These are phyloP conservation scores for Funneliformis mosseae DNA, from an alignment of 192 early-diverging fungal species.

Conservation along the genomic window DNA sequence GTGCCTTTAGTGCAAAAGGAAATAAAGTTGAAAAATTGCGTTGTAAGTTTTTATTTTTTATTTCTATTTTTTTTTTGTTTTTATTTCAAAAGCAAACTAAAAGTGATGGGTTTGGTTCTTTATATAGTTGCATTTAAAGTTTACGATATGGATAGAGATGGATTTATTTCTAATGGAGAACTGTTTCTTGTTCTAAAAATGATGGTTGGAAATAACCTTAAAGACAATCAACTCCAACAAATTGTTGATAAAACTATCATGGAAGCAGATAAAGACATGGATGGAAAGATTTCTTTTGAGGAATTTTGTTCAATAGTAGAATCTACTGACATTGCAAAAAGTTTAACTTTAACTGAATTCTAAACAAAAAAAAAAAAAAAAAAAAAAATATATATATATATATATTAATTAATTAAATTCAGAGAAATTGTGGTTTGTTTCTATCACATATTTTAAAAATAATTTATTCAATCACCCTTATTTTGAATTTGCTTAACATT, in stretches of 20 bases:
- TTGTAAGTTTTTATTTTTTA: slow-evolving; percentile 63
- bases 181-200: slow-evolving; percentile 97
- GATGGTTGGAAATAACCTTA: slow-evolving; percentile 99
- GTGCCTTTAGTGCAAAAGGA: slow-evolving; percentile 93
- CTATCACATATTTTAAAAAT: neutral
- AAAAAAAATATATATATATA: neutral
- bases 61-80: neutral
- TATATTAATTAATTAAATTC: neutral
- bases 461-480: slow-evolving; percentile 8
- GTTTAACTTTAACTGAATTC: slow-evolving; percentile 88
- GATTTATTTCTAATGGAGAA: slow-evolving; percentile 98
- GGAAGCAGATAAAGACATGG: slow-evolving; percentile 93
- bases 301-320: slow-evolving; percentile 97
- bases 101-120: neutral
- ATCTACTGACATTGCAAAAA: slow-evolving; percentile 91
- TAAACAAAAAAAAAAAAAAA: slow-evolving; percentile 30
- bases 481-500: no score
- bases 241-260: slow-evolving; percentile 99
- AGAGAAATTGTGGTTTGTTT: neutral
- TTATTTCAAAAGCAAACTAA: neutral
- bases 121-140: slow-evolving; percentile 93
- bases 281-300: slow-evolving; percentile 95
- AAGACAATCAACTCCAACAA: slow-evolving; percentile 96
- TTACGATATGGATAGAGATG: slow-evolving; percentile 99
- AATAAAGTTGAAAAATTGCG: slow-evolving; percentile 93